Evolutionary conservation across 345 rosid genomes (phyloP).

Genomic region (Salix udensis): DNA sequence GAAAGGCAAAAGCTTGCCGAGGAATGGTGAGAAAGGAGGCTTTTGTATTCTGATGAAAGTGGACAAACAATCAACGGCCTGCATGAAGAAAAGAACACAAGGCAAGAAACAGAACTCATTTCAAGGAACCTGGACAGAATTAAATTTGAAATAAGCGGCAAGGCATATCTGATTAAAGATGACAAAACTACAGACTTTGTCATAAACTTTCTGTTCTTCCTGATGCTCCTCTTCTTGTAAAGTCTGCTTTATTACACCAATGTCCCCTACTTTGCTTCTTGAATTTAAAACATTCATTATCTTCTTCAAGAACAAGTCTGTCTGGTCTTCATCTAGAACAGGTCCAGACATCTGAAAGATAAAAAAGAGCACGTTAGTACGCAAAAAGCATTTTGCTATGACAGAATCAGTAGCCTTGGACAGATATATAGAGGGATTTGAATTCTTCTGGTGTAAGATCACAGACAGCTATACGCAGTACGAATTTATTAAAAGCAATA

Average conservation of each 20-base stretch:
- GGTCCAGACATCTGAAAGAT: constrained; percentile 15
- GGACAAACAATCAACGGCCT: constrained; percentile 9
- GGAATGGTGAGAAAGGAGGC: constrained; percentile 3
- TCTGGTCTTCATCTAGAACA: constrained; percentile 1
- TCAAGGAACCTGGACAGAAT: neutral
- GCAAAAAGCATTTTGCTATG: neutral
- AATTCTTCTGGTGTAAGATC: neutral
- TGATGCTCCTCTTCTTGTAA: neutral
- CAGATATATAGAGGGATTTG: neutral
- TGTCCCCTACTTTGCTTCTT: neutral
- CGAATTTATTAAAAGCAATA: neutral
- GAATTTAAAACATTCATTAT: neutral
- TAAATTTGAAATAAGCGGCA: neutral
- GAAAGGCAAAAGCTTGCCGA: neutral
- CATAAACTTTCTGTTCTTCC: constrained; percentile 1
- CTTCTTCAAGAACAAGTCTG: neutral
- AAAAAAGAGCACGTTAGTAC: neutral
- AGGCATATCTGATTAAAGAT: neutral
- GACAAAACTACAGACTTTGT: neutral
- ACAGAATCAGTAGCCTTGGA: neutral
- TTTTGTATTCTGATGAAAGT: constrained; percentile 10
- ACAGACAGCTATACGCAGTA: neutral
- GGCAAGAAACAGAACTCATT: neutral
- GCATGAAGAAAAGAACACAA: neutral
- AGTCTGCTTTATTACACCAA: neutral